Base-by-base conservation (phyloP, 2,329 filamentous ascomycete species). In the Nemania bipapillata region DNA sequence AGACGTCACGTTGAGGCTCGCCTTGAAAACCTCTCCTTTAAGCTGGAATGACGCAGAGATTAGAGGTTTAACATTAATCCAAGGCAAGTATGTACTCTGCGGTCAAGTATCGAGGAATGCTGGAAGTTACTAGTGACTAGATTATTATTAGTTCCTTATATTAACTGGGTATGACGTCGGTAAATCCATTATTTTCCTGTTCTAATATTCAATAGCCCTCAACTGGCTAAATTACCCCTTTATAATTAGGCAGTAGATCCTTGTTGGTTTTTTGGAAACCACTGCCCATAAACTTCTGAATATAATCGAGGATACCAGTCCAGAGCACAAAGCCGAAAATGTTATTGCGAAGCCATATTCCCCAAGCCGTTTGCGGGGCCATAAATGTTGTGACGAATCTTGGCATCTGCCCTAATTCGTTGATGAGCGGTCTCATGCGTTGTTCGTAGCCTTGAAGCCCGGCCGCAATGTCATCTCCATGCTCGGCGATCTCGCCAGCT, bases 301-400 rank as follows among this genome's bases (percentile, higher is more conserved):
- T 71, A 49, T 79, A 77, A 17, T 74, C 75, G 52, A 76, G 71
- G 26, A 83, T 67, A 2, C 77, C 73, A 1, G 72, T 79, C 80
- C 81, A 82, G 32, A 76, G 74, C 15, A 85, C 66, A 5, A 84
- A 74, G 3, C 76, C 74, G 59, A 86, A 81, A 0, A 83, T 66
- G 0, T 65, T 66, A 55, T 86, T 84, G 28, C 84, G 76, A 26
- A 85, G 1, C 81, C 82, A 81, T 20, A 85, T 75, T 0, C 81
- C 83, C 81, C 80, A 83, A 6, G 74, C 75, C 7, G 81, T 83
- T 74, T 84, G 81, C n/a, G 83, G 83, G 7, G 79, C 81, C 24
- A 85, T 40, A 28, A 85, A 64, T 0, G 68, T 68, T 6, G 75
- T 75, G 1, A 84, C 58, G 0, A 79, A 62, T 1, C 79, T 76